Base-by-base conservation (phyloP, 108 stramenopile genomes). In the Seminavis robusta region DNA sequence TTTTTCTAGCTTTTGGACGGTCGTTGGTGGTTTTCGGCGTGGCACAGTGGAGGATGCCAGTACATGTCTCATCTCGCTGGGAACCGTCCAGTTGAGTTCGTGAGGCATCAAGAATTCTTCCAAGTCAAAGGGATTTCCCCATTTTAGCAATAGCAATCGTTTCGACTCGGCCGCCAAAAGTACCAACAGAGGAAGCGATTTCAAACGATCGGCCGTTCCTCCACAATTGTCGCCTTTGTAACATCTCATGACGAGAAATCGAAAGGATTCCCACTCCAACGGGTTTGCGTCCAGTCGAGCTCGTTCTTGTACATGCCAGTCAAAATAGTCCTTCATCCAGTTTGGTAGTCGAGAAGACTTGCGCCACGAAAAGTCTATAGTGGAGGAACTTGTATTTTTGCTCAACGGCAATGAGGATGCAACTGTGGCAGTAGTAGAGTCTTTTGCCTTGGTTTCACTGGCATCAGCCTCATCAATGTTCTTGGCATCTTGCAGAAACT, bases 91-190 rank as follows among this genome's bases (percentile, higher is more conserved):
- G 56, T 76, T 61, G 46, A 68, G 24, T 4, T 23, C 32, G 9
- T 31, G 61, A 20, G 67, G 71, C 20, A 71, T 9, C 17, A 78
- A 44, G 45, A 78, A 78, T 30, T 71, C 66, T 57, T 78, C 77
- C 41, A 78, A 57, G 1, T 25, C 26, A 20, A 29, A 47, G 1
- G 77, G 77, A 5, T 71, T 42, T 37, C 47, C 64, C 77, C 77
- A 78, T 13, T 65, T 60, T 57, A 78, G 69, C 45, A 73, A 51
- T 20, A 73, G 47, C 3, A 78, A 17, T 31, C 77, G 77, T 6
- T 67, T 47, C 0, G 66, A 47, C 36, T 28, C 24, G 36, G 43
- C 37, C 0, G 77, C 77, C 41, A 56, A 33, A 16, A 42, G 41
- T 21, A 78, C 4, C 20, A 69, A 55, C 6, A 56, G 25, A 0